These are phyloP conservation scores for Phytopythium cucurbitacearum DNA, from an alignment of 352 stramenopile genomes.

Conservation along the genomic window DNA sequence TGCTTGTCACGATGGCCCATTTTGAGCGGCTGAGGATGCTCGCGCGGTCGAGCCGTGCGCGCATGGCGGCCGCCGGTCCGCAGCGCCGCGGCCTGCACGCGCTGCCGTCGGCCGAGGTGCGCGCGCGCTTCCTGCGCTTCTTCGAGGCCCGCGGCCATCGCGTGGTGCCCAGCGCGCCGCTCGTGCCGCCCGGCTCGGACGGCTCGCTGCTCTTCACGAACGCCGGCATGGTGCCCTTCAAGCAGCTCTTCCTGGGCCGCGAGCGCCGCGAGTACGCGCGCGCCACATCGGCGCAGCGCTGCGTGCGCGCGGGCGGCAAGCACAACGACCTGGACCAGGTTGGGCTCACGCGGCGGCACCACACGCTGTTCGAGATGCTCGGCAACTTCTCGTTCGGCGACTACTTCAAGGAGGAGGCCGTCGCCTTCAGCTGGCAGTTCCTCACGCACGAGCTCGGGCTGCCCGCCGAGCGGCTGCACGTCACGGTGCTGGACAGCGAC, in stretches of 20 bases:
- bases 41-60: constrained; percentile 8
- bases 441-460: constrained; percentile 88
- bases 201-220: constrained; percentile 96
- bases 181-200: constrained; percentile 86
- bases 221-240: constrained; percentile 96
- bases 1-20: too few relatives aligned
- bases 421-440: constrained; percentile 93
- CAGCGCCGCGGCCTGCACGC: constrained; percentile 30
- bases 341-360: constrained; percentile 95
- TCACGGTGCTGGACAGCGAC: constrained; percentile 67
- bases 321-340: constrained; percentile 99
- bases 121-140: constrained; percentile 57
- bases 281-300: constrained; percentile 95
- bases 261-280: constrained; percentile 81
- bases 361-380: constrained; percentile 99
- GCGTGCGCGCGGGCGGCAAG: constrained; percentile 96
- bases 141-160: constrained; percentile 58
- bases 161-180: constrained; percentile 59
- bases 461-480: constrained; percentile 48
- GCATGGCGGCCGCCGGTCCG: neutral
- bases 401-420: constrained; percentile 98
- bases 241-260: constrained; percentile 84
- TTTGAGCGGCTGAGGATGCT: constrained; percentile 7
- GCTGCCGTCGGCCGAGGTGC: constrained; percentile 36
- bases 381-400: constrained; percentile 98